phyloP scores from a whole-genome alignment of 768 basidiomycete genomes.

The Tricholoma hemisulphureum region DNA sequence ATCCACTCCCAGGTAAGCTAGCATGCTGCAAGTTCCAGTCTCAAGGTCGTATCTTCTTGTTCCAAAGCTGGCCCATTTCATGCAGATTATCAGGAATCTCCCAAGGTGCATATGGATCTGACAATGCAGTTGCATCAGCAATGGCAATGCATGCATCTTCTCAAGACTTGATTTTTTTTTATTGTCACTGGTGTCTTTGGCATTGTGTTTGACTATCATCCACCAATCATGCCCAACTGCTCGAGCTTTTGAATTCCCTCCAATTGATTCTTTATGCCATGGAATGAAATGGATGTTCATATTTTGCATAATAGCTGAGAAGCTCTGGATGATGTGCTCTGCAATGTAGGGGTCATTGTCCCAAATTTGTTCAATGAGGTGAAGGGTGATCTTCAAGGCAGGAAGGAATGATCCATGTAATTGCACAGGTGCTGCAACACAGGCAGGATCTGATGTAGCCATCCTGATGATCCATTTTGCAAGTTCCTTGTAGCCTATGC shows the following conservation, averaged over 20 bases:
- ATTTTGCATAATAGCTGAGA: background rate
- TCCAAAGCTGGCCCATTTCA: background rate
- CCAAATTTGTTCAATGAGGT: background rate
- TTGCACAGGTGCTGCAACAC: background rate
- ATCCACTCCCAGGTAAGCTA: background rate
- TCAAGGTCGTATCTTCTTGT: background rate
- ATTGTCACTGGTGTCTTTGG: too few species aligned
- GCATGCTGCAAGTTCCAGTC: background rate
- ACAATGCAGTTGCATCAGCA: background rate
- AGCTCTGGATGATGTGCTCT: background rate
- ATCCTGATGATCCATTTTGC: background rate
- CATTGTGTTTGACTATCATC: background rate
- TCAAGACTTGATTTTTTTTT: background rate
- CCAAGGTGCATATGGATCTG: background rate
- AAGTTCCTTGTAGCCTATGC: background rate
- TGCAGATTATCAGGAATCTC: background rate
- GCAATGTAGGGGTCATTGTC: too few species aligned
- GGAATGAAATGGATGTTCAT: background rate
- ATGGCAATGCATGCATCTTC: background rate
- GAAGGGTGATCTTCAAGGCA: background rate
- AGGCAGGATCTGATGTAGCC: background rate
- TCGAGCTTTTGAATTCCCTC: background rate
- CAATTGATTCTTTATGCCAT: background rate
- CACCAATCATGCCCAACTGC: background rate
- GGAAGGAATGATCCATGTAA: background rate